Percentiles rank a stretch among this genome's conserved stretches.
phyloP scores from a whole-genome alignment of 768 basidiomycete species.

The Trametes elegans region DNA sequence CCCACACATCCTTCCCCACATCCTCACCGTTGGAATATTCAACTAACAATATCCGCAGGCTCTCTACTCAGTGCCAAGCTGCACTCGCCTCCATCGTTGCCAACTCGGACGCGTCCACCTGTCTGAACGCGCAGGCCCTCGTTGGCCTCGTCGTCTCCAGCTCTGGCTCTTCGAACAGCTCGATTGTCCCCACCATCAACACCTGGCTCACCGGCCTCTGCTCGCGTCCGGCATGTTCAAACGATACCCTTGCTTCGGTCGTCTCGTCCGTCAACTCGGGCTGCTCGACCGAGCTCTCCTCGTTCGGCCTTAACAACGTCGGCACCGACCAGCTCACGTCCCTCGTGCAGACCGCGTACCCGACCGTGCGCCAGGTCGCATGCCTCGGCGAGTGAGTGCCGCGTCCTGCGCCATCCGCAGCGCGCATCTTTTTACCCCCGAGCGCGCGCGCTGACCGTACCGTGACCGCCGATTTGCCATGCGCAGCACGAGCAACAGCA shows the following conservation, averaged over 20 bases:
- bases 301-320: conserved; percentile 20
- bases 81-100: conserved; percentile 45
- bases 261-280: conserved; percentile 52
- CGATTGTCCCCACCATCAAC: conserved; percentile 50
- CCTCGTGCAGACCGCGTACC: conserved; percentile 53
- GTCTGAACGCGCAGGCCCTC: conserved; percentile 49
- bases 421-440: background rate
- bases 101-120: conserved; percentile 43
- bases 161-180: conserved; percentile 36
- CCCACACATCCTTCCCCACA: background rate
- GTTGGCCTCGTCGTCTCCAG: conserved; percentile 36
- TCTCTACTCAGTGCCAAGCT: conserved; percentile 49
- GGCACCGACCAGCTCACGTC: conserved; percentile 22
- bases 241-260: conserved; percentile 54
- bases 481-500: conserved; percentile 34
- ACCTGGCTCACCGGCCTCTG: conserved; percentile 63
- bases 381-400: conserved; percentile 66
- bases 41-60: conserved; percentile 19
- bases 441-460: background rate
- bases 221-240: conserved; percentile 50
- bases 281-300: conserved; percentile 42
- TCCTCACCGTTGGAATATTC: background rate
- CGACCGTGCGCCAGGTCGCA: conserved; percentile 49
- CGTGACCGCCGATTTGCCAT: background rate
- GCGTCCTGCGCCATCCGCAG: no score